Conservation (phyloP, 805 yeast genomes). For the Candida quercuum region DNA sequence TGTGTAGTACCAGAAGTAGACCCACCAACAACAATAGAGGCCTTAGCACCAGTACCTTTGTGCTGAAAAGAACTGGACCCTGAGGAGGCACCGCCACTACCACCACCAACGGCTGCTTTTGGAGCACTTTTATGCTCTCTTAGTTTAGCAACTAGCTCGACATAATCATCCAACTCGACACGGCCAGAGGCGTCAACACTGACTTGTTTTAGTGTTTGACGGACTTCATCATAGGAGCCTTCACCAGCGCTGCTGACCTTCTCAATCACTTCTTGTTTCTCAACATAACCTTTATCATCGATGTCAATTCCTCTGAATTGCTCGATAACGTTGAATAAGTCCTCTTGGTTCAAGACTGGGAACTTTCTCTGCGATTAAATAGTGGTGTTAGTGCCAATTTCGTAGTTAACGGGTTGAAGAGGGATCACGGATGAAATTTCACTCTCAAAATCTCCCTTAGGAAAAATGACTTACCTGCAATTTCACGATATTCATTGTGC, state of each 20-base stretch:
- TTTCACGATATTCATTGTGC: constrained; percentile 56
- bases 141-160: constrained; percentile 75
- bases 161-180: constrained; percentile 94
- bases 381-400: constrained; percentile 6
- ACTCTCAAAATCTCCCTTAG: not conserved
- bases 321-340: constrained; percentile 78
- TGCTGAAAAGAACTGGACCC: constrained; percentile 34
- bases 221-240: constrained; percentile 84
- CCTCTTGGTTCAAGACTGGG: constrained; percentile 82
- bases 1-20: constrained; percentile 90
- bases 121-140: constrained; percentile 44
- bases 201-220: constrained; percentile 88
- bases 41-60: constrained; percentile 52
- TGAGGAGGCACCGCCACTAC: constrained; percentile 23
- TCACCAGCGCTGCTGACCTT: constrained; percentile 74
- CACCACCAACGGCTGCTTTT: constrained; percentile 18
- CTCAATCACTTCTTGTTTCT: constrained; percentile 85
- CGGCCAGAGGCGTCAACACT: constrained; percentile 95
- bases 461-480: constrained; percentile 41
- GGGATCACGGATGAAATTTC: not conserved
- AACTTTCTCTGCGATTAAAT: constrained; percentile 58
- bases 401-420: constrained; percentile 1
- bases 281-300: constrained; percentile 93
- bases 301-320: constrained; percentile 80
- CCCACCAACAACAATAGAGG: constrained; percentile 80